Evolutionary conservation across 2,329 filamentous ascomycete species (phyloP).

Genomic region (Neopestalotiopsis clavispora): DNA sequence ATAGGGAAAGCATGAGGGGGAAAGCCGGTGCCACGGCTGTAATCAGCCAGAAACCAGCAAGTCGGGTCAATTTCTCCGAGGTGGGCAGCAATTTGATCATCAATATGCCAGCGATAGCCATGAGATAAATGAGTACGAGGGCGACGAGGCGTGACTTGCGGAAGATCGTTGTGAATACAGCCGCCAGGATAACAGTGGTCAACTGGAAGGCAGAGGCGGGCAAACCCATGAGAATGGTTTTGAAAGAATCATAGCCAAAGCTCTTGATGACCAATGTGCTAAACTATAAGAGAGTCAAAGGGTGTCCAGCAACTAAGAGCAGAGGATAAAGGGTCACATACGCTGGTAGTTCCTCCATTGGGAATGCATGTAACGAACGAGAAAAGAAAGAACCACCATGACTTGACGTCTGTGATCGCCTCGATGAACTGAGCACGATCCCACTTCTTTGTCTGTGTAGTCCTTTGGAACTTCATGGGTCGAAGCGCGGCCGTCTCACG

Average conservation of each 20-base stretch:
- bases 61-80: conserved; percentile 35
- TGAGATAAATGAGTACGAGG: conserved; percentile 69
- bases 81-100: conserved; percentile 53
- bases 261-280: conserved; percentile 74
- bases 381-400: conserved; percentile 62
- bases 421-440: conserved; percentile 56
- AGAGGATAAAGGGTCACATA: neutral
- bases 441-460: conserved; percentile 36
- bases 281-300: conserved; percentile 43
- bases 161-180: conserved; percentile 64
- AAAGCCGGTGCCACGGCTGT: conserved; percentile 63
- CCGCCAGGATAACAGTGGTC: conserved; percentile 68
- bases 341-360: conserved; percentile 57
- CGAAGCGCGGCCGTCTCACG: conserved; percentile 28
- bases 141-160: conserved; percentile 69
- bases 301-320: neutral
- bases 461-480: conserved; percentile 1
- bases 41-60: conserved; percentile 69
- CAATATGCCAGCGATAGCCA: conserved; percentile 74
- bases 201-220: conserved; percentile 73
- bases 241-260: conserved; percentile 67
- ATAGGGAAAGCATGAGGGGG: conserved; percentile 59
- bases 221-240: conserved; percentile 76
- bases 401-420: conserved; percentile 61
- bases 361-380: conserved; percentile 61